Percentiles rank a stretch among this genome's conserved stretches.
Evolutionary conservation across 148 eudicot genomes (phyloP).

Genomic region (Rhododendron ferrugineum): DNA sequence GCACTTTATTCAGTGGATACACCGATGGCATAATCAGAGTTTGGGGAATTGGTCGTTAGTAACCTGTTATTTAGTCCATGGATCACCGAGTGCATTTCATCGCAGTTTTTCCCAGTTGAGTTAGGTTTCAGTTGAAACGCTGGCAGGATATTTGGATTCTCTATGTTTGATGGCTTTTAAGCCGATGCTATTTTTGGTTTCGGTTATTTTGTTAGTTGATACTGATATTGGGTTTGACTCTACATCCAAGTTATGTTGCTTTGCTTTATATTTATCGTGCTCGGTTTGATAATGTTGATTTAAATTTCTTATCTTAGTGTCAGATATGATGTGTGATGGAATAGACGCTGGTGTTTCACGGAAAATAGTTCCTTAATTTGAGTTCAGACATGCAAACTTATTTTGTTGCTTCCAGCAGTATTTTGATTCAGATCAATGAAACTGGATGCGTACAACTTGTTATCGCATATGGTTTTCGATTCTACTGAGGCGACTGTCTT

Average conservation of each 20-base stretch:
- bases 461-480: not conserved
- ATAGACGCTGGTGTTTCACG: not conserved
- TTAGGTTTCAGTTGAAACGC: not conserved
- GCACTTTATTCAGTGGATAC: constrained; percentile 6
- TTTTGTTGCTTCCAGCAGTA: not conserved
- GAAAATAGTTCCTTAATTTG: not conserved
- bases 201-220: not conserved
- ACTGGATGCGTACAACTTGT: not conserved
- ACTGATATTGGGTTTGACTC: not conserved
- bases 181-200: not conserved
- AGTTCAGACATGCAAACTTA: not conserved
- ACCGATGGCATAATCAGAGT: constrained; percentile 8
- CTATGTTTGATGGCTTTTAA: not conserved
- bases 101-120: not conserved
- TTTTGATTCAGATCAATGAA: not conserved
- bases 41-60: constrained; percentile 6
- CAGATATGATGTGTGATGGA: not conserved
- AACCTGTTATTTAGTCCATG: not conserved
- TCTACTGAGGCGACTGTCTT: not conserved
- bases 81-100: not conserved
- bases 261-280: not conserved
- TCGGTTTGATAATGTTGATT: not conserved
- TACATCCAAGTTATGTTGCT: not conserved
- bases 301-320: not conserved
- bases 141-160: not conserved